Evolutionary conservation across 208 protist genomes (phyloP).

Genomic region (Leptomonas pyrrhocoris): DNA sequence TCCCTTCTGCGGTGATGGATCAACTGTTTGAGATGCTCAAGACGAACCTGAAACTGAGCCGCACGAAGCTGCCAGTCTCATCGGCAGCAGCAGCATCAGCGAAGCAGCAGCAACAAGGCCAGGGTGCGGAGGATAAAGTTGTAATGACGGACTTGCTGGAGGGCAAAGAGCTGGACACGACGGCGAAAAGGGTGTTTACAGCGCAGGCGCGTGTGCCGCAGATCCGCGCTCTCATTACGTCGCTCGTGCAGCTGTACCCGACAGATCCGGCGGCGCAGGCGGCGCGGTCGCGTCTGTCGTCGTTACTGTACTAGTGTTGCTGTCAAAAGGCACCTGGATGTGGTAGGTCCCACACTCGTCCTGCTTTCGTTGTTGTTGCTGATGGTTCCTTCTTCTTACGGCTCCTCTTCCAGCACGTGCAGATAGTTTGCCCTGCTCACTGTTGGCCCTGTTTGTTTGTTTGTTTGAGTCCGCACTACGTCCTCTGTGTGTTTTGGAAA

Average conservation of each 20-base stretch:
- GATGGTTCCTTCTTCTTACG: too few species aligned
- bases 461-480: too few species aligned
- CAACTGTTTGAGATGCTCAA: constrained; percentile 49
- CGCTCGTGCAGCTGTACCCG: constrained; percentile 67
- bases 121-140: background rate
- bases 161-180: constrained; percentile 26
- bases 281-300: constrained; percentile 68
- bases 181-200: constrained; percentile 31
- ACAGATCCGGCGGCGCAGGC: constrained; percentile 65
- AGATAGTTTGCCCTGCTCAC: too few species aligned
- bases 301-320: constrained; percentile 58
- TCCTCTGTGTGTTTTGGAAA: too few species aligned
- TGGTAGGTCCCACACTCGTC: background rate
- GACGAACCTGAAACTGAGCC: constrained; percentile 30
- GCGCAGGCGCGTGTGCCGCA: constrained; percentile 51
- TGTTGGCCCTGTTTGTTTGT: too few species aligned
- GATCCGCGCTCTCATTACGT: constrained; percentile 63
- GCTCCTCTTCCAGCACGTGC: too few species aligned
- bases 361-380: background rate
- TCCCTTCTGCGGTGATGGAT: constrained; percentile 47
- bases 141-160: constrained; percentile 20
- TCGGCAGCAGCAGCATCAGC: constrained; percentile 1
- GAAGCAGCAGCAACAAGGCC: background rate
- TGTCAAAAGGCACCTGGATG: background rate
- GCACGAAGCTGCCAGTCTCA: constrained; percentile 11